Base-by-base conservation (phyloP, 2,329 filamentous ascomycete species). In the Scytalidium sp. region DNA sequence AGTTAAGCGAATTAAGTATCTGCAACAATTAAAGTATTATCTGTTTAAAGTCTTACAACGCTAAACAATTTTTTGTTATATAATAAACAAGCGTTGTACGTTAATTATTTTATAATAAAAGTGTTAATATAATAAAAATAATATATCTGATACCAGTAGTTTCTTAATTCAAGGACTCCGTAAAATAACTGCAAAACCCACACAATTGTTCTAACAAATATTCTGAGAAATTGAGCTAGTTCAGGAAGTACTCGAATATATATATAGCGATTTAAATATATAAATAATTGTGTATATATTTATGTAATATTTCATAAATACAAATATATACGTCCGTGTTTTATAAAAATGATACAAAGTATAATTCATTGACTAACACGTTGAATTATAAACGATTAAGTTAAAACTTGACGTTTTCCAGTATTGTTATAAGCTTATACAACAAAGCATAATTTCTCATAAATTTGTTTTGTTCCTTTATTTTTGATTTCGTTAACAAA, bases 301-400 rank as follows among this genome's bases (percentile, higher is more conserved):
- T 56, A 19, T 3, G 29, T 43, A 27, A 54, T 56, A 43, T 56
- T 40, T 25, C 42, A 23, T 22, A 54, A 11, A 20, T 47, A 50
- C 4, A 51, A 32, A n/a, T n/a, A n/a, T n/a, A n/a, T n/a, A n/a
- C n/a, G n/a, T n/a, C n/a, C n/a, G n/a, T n/a, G n/a, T n/a, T n/a
- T n/a, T n/a, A n/a, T n/a, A n/a, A n/a, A n/a, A n/a, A n/a, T n/a
- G n/a, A 56, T 19, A 23, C 21, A 51, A 6, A 56, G 20, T 32
- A 53, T 51, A 6, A 53, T 15, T 19, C 44, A 32, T 46, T 55
- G 25, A 21, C 41, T 53, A n/a, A 50, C 22, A 13, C 41, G 11
- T 51, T 54, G 36, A 23, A 57, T 56, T 3, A 36, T 54, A 4
- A 25, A 50, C 13, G 43, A 54, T 36, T 57, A 13, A 13, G 50